phyloP scores from a whole-genome alignment of 1,284 basidiomycete species.

The Pulveroboletus sp. region DNA sequence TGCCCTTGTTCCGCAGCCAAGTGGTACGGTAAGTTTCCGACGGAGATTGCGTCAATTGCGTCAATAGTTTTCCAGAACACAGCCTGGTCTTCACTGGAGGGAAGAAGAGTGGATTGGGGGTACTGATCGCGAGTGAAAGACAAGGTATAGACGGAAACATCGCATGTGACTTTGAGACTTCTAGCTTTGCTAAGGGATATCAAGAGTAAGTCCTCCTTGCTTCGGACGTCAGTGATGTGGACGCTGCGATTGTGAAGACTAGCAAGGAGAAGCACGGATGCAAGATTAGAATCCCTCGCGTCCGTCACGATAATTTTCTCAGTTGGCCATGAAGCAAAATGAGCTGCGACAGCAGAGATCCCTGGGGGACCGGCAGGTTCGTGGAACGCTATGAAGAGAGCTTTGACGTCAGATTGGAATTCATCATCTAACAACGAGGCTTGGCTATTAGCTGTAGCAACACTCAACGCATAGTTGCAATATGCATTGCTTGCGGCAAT shows the following conservation, averaged over 20 bases:
- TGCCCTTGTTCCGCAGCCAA: constrained; percentile 73
- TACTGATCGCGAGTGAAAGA: constrained; percentile 87
- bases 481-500: constrained; percentile 68
- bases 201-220: constrained; percentile 84
- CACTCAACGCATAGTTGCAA: constrained; percentile 85
- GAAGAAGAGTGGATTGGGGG: constrained; percentile 68
- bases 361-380: constrained; percentile 49
- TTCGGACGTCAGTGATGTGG: constrained; percentile 93
- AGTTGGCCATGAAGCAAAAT: constrained; percentile 89
- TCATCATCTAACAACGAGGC: constrained; percentile 71
- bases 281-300: constrained; percentile 89
- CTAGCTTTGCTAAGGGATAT: constrained; percentile 96
- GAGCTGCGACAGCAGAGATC: constrained; percentile 72
- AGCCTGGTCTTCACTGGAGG: constrained; percentile 78
- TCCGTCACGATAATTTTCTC: constrained; percentile 95
- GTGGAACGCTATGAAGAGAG: constrained; percentile 83
- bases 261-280: constrained; percentile 90
- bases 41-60: constrained; percentile 89
- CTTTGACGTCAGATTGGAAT: constrained; percentile 75
- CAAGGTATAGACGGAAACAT: constrained; percentile 90
- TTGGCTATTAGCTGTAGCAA: constrained; percentile 77
- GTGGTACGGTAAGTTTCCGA: constrained; percentile 83
- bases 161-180: constrained; percentile 93
- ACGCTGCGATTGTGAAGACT: constrained; percentile 89
- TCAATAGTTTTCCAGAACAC: constrained; percentile 88